Percentiles rank a stretch among this genome's conserved stretches.
Conservation (phyloP, 225 moss, liverwort and hornwort genomes). For the Antitrichia curtipendula region DNA sequence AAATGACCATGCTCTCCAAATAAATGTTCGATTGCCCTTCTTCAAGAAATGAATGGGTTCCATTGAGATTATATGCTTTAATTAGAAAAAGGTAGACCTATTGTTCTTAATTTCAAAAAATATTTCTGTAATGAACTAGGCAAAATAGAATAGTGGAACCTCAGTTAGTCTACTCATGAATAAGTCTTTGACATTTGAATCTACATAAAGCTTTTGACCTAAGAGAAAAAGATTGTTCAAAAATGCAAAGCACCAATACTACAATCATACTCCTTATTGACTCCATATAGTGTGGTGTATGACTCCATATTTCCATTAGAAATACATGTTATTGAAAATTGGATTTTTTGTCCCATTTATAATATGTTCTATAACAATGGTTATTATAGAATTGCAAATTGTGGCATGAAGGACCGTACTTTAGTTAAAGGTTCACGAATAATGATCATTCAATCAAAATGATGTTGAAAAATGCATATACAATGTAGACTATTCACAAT, state of each 20-base stretch:
- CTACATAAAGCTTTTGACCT: not conserved
- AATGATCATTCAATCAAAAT: not conserved
- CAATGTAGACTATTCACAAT: not conserved
- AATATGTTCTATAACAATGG: accelerated
- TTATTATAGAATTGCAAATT: not conserved
- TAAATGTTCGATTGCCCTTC: not conserved
- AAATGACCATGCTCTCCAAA: not conserved
- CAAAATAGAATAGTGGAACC: accelerated
- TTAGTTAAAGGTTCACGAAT: not conserved
- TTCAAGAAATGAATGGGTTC: not conserved
- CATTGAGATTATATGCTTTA: not conserved
- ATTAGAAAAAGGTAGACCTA: accelerated
- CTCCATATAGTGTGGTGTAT: accelerated
- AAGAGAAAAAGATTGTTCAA: not conserved
- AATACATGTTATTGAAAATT: not conserved
- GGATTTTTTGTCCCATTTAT: accelerated
- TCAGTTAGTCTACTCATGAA: not conserved
- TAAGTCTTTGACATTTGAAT: not conserved
- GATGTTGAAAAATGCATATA: no score
- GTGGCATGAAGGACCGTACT: not conserved
- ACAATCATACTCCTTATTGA: accelerated
- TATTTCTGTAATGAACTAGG: not conserved
- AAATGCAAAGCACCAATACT: accelerated
- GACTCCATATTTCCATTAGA: not conserved
- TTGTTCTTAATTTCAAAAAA: not conserved